A percentile compares a stretch with the other conserved stretches of the same genome.
Evolutionary conservation across 1,284 basidiomycete genomes (phyloP).

Genomic region (Sanguinoderma infundibulare): DNA sequence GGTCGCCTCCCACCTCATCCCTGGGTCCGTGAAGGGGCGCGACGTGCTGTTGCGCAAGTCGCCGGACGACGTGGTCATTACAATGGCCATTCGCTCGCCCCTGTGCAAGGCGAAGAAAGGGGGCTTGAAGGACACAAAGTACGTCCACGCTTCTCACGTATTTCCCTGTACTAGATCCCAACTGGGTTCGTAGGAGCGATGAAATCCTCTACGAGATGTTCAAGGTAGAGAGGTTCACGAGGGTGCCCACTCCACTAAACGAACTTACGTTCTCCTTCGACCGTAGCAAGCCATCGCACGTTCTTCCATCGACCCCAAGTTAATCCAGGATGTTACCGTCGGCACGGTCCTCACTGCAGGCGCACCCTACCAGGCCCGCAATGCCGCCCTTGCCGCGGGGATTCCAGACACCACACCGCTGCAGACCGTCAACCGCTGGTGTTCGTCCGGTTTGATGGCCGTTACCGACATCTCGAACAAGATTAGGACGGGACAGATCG

Average conservation of each 20-base stretch:
- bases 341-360: slow-evolving; percentile 70
- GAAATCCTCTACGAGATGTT: slow-evolving; percentile 81
- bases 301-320: slow-evolving; percentile 67
- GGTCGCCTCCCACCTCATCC: slow-evolving; percentile 61
- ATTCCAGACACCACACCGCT: slow-evolving; percentile 80
- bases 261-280: neutral
- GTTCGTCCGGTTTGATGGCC: slow-evolving; percentile 79
- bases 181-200: slow-evolving; percentile 55
- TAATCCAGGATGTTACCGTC: slow-evolving; percentile 82
- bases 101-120: slow-evolving; percentile 81
- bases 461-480: slow-evolving; percentile 80
- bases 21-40: slow-evolving; percentile 43
- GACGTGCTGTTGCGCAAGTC: slow-evolving; percentile 57
- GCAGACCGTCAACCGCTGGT: slow-evolving; percentile 80
- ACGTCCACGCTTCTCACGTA: slow-evolving; percentile 17
- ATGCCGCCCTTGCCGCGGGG: slow-evolving; percentile 81
- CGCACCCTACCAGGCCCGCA: slow-evolving; percentile 69
- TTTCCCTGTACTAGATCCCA: neutral
- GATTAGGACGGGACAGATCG: slow-evolving; percentile 81
- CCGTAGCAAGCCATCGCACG: slow-evolving; percentile 63
- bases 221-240: slow-evolving; percentile 49
- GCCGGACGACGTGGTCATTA: slow-evolving; percentile 80
- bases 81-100: slow-evolving; percentile 77
- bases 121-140: slow-evolving; percentile 80
- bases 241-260: neutral